These are phyloP conservation scores for Sphagnurus paluster DNA, from an alignment of 1,284 basidiomycete genomes.

Conservation along the genomic window DNA sequence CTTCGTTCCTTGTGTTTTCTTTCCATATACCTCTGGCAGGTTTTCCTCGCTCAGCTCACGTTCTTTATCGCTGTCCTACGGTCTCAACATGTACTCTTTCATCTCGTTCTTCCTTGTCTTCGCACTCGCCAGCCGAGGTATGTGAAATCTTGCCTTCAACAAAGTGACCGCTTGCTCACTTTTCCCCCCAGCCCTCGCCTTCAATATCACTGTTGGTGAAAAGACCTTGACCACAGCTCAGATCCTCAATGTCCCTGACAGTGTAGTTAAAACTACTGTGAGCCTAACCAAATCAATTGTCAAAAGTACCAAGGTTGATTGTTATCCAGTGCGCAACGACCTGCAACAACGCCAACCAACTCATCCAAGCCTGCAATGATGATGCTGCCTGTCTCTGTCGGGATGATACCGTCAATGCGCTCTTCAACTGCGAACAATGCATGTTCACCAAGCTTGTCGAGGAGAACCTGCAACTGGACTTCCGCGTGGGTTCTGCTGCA, in stretches of 20 bases:
- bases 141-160: slow-evolving; percentile 2
- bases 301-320: slow-evolving; percentile 6
- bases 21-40: slow-evolving; percentile 42
- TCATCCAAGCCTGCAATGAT: slow-evolving; percentile 40
- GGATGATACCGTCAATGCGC: slow-evolving; percentile 33
- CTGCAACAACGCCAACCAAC: slow-evolving; percentile 38
- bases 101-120: slow-evolving; percentile 34
- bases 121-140: slow-evolving; percentile 58
- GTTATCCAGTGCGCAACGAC: slow-evolving; percentile 41
- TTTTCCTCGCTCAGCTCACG: slow-evolving; percentile 17
- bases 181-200: slow-evolving; percentile 41
- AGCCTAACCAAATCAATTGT: slow-evolving; percentile 23
- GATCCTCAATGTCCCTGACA: slow-evolving; percentile 45
- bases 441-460: slow-evolving; percentile 56
- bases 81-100: slow-evolving; percentile 31
- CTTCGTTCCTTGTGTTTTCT: slow-evolving; percentile 17
- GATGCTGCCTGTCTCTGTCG: slow-evolving; percentile 55
- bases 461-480: slow-evolving; percentile 48
- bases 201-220: slow-evolving; percentile 49
- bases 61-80: slow-evolving; percentile 16
- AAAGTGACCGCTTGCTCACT: background rate
- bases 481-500: slow-evolving; percentile 53
- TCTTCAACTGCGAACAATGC: slow-evolving; percentile 62
- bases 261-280: slow-evolving; percentile 40
- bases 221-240: slow-evolving; percentile 41